phyloP scores from a whole-genome alignment of 352 stramenopile species.

The Phytophthora megakarya region DNA sequence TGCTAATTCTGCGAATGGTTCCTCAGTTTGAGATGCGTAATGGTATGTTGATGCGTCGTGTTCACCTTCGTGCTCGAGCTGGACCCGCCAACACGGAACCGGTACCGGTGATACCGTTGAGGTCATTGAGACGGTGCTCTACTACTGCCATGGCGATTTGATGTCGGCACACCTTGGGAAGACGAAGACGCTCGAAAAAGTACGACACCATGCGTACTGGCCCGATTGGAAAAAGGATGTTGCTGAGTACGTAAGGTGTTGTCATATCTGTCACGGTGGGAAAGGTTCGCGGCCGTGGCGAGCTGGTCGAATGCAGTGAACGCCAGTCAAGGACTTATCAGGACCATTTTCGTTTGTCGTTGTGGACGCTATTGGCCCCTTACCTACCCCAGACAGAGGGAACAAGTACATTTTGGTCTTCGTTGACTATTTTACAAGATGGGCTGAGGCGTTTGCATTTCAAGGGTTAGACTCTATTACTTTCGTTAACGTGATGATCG shows the following conservation, averaged over 20 bases:
- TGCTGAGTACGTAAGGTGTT: background rate
- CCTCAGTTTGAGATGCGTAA: too few relatives aligned
- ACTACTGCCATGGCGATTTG: background rate
- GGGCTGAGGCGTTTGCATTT: conserved; percentile 5
- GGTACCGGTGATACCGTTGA: background rate
- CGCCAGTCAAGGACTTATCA: background rate
- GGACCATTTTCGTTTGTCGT: conserved; percentile 16
- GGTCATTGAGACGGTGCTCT: background rate
- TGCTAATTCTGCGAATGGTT: too few relatives aligned
- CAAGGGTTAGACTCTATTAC: background rate
- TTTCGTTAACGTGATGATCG: background rate
- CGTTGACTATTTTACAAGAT: background rate
- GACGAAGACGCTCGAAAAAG: conserved; percentile 3
- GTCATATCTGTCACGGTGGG: background rate
- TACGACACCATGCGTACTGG: conserved; percentile 11
- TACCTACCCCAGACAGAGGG: background rate
- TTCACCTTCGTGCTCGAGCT: too few relatives aligned
- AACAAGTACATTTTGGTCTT: background rate
- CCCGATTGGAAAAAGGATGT: background rate
- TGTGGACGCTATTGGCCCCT: conserved; percentile 2
- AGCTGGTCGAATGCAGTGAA: conserved; percentile 8
- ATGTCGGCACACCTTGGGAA: too few relatives aligned
- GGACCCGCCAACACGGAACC: too few relatives aligned
- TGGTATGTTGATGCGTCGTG: too few relatives aligned
- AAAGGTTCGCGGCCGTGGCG: conserved; percentile 8